Base-by-base conservation (phyloP, 1,284 basidiomycete species). In the Cutaneotrichosporon curvatum region DNA sequence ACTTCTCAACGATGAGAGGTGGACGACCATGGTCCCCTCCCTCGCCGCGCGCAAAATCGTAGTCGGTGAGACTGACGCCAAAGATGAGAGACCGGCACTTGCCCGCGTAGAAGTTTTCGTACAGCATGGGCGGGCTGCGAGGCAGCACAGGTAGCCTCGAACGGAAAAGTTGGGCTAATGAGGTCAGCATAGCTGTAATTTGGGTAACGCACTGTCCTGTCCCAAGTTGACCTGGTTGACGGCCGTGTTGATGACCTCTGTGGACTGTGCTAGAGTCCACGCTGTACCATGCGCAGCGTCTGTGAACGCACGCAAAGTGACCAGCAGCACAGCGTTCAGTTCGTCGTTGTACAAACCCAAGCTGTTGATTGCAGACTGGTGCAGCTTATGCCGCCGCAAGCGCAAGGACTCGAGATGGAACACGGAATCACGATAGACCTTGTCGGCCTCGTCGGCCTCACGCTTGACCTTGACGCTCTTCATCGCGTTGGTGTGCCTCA, bases 361-460 rank as follows among this genome's bases (percentile, higher is more conserved):
- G 59, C 86, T 91, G 81, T 81, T 84, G 57, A 85, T 85, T 4
- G 86, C 89, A 31, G 83, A 82, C 58, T 85, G 82, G 34, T 94
- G 73, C 32, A 84, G 86, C 72, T 90, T 91, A 16, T 82, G 81
- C 51, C 86, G 77, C 34, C 85, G 78, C 25, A 95, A 74, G 21
- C 91, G 76, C 19, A 97, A 76, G 0, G 94, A 96, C 74, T 99
- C 94, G 20, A 94, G 74, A 80, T 90, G 89, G 69, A 96, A 87
- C 23, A 98, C 82, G 30, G 81, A 89, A 56, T 84, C 84, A 25
- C 94, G 79, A 61, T 97, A 98, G 51, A 91, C 88, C 66, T 85
- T 87, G 70, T 97, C 92, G 83, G 91, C 88, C 67, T 94, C 89
- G 40, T 94, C 91, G 3, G 86, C 84, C 57, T 95, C 91, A 42